Evolutionary conservation across 345 rosid species (phyloP).

Genomic region (Boechera stricta): DNA sequence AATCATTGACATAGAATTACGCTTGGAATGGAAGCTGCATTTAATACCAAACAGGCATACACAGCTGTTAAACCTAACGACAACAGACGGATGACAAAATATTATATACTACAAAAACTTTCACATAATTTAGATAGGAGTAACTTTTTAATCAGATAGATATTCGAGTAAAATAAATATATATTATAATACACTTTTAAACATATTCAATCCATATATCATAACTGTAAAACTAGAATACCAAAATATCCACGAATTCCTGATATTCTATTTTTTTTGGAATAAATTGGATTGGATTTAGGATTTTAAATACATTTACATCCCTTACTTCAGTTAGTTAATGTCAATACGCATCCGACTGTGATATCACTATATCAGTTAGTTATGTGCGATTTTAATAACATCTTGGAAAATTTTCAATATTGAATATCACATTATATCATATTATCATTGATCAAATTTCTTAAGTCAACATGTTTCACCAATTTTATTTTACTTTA

Average conservation of each 20-base stretch:
- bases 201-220: background rate
- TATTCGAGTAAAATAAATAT: background rate
- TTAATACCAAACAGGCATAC: background rate
- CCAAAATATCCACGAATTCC: background rate
- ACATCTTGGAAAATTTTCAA: background rate
- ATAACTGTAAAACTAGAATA: background rate
- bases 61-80: constrained; percentile 13
- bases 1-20: constrained; percentile 42
- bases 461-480: background rate
- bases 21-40: constrained; percentile 34
- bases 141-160: background rate
- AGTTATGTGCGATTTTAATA: background rate
- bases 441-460: background rate
- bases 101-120: background rate
- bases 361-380: background rate
- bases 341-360: background rate
- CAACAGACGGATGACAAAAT: background rate
- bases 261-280: background rate
- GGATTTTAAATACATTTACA: background rate
- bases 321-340: background rate
- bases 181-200: background rate
- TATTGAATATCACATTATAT: background rate
- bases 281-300: background rate
- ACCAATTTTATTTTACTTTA: background rate
- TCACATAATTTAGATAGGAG: background rate